A percentile compares a stretch with the other conserved stretches of the same genome.
Evolutionary conservation across 768 basidiomycete genomes (phyloP).

Genomic region (Gymnopilus junonius): DNA sequence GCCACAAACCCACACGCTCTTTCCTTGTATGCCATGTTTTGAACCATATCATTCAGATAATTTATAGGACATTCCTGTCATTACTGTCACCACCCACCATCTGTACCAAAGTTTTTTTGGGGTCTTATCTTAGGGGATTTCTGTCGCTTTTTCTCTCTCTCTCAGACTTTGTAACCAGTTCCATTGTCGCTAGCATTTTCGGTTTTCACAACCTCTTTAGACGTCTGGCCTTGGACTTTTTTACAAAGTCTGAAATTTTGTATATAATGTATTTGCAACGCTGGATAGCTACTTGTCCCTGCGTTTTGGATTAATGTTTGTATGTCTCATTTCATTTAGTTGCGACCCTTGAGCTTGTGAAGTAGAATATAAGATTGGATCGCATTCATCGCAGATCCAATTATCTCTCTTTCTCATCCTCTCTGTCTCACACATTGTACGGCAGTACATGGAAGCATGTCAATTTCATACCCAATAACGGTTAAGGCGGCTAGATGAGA

Average conservation of each 20-base stretch:
- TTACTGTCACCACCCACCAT: constrained; percentile 5
- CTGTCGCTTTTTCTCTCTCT: background rate
- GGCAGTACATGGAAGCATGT: background rate
- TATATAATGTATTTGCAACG: constrained; percentile 10
- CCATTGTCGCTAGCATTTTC: background rate
- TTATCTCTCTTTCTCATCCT: background rate
- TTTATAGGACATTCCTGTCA: constrained; percentile 10
- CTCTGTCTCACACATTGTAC: background rate
- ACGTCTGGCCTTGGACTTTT: constrained; percentile 5
- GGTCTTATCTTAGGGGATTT: constrained; percentile 5
- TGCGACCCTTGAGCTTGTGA: constrained; percentile 4
- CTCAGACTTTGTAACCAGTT: background rate
- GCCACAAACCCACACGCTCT: constrained; percentile 1
- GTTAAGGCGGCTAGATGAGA: background rate
- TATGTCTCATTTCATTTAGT: constrained; percentile 10
- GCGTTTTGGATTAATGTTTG: constrained; percentile 14
- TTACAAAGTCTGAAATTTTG: background rate
- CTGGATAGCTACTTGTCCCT: background rate
- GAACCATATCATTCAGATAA: background rate
- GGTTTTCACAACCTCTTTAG: constrained; percentile 9
- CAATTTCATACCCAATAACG: background rate
- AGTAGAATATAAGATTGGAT: background rate
- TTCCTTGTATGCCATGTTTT: background rate
- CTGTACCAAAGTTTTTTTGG: constrained; percentile 6
- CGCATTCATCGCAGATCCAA: background rate